A percentile compares a stretch with the other conserved stretches of the same genome.
phyloP scores from a whole-genome alignment of 169 alveolate genomes.

The Plasmodium chabaudi region DNA sequence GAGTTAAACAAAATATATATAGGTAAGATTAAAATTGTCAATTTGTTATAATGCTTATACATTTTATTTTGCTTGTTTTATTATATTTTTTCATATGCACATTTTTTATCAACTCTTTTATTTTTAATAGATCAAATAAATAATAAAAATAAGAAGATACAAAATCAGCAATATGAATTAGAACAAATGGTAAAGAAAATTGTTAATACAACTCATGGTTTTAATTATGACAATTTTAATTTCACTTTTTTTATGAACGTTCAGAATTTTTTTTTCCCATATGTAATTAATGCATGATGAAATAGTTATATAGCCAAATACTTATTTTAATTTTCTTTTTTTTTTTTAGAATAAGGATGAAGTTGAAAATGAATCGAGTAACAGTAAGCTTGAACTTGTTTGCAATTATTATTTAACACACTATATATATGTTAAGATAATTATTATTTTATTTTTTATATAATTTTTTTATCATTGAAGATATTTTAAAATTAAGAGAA shows the following conservation, averaged over 20 bases:
- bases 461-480: constrained; percentile 2
- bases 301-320: too few relatives aligned
- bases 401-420: too few relatives aligned
- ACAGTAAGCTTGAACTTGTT: too few relatives aligned
- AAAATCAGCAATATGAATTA: constrained; percentile 46
- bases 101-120: background rate
- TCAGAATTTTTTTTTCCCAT: too few relatives aligned
- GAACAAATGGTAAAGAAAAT: constrained; percentile 6
- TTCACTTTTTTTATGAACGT: too few relatives aligned
- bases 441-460: background rate
- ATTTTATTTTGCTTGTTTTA: too few relatives aligned
- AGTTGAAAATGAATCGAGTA: too few relatives aligned
- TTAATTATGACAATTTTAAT: too few relatives aligned
- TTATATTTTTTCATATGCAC: background rate
- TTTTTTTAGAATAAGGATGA: too few relatives aligned
- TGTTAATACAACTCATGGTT: too few relatives aligned
- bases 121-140: constrained; percentile 41
- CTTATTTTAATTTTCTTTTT: too few relatives aligned
- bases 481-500: constrained; percentile 44
- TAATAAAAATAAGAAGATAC: constrained; percentile 24
- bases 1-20: constrained; percentile 56
- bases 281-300: too few relatives aligned
- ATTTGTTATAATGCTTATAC: background rate
- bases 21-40: constrained; percentile 9
- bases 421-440: background rate